Evolutionary conservation across 179 eudicot species (phyloP), one percentile per base, ranked within the genome.

Genomic region (Amaranthus tricolor): DNA sequence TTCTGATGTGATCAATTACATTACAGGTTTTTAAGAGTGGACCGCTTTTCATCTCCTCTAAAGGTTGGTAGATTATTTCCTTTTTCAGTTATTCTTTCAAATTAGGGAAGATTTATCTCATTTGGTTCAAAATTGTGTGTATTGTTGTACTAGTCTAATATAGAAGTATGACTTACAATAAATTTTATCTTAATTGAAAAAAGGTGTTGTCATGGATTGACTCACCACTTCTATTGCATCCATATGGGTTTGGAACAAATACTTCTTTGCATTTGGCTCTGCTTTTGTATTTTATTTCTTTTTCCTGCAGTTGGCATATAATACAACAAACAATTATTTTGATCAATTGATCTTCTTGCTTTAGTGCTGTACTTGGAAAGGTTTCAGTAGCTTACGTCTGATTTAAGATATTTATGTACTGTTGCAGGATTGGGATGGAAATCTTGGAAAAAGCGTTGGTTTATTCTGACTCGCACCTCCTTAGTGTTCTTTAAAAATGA

Each of bases 361-460:
- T 47, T 5, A 48, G 24, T 43, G 12, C 7, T 63, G 5, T 43
- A 5, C 7, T 2, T 44, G 17, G 14, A 62, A 48, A 7, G 60
- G 16, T 59, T 62, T 20, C 19, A 50, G 55, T 15, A 60, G 54
- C 73, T 19, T 15, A 21, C 19, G 9, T 21, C 20, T 79, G 15
- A 47, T 63, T 11, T 62, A 59, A 19, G 49, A 12, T 62, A 51
- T 70, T 63, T 70, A 19, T 43, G 72, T 74, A 62, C 76, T 81
- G 53, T 71, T 86, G 86, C 96, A 96, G 99, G 99, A 44, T 76
- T 96, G 83, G 99, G 99, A 47, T 96, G 99, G 99, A 96, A 90
- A 82, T 94, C 96, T 62, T 96, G 99, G 99, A 96, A 96, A 79
- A 96, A 96, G 83, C 96, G 99, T 65, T 96, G 99, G 99, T 94